phyloP scores from a whole-genome alignment of 768 basidiomycete genomes.

The Infundibulicybe gibba region DNA sequence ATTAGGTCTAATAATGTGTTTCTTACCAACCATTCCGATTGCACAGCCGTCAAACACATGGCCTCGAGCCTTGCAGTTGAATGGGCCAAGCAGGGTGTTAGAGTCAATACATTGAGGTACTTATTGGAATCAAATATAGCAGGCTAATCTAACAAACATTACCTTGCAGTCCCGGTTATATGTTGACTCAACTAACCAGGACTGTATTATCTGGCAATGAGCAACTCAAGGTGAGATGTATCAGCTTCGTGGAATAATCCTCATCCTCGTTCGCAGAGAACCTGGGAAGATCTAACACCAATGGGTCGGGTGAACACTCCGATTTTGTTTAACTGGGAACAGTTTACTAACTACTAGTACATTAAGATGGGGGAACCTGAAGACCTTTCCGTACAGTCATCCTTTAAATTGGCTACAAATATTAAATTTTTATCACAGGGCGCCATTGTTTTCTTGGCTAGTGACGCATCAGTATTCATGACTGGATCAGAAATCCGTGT shows the following conservation, averaged over 20 bases:
- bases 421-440: slow-evolving; percentile 42
- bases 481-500: slow-evolving; percentile 84
- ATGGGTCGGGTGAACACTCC: slow-evolving; percentile 68
- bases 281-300: slow-evolving; percentile 82
- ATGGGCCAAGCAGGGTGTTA: slow-evolving; percentile 88
- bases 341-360: slow-evolving; percentile 7
- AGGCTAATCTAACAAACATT: background rate
- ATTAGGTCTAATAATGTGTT: background rate
- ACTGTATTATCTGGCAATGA: slow-evolving; percentile 73
- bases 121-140: slow-evolving; percentile 5
- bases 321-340: background rate
- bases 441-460: slow-evolving; percentile 86
- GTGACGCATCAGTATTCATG: slow-evolving; percentile 88
- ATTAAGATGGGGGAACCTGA: slow-evolving; percentile 88
- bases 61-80: slow-evolving; percentile 90
- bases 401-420: background rate
- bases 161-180: slow-evolving; percentile 78
- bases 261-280: slow-evolving; percentile 46
- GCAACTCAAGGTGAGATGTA: slow-evolving; percentile 64
- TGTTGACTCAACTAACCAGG: slow-evolving; percentile 86
- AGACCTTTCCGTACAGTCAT: slow-evolving; percentile 67
- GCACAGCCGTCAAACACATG: slow-evolving; percentile 86
- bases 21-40: background rate
- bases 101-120: slow-evolving; percentile 80
- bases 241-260: background rate